Base-by-base conservation (phyloP, 2,329 filamentous ascomycete genomes). In the Monilinia polystroma region DNA sequence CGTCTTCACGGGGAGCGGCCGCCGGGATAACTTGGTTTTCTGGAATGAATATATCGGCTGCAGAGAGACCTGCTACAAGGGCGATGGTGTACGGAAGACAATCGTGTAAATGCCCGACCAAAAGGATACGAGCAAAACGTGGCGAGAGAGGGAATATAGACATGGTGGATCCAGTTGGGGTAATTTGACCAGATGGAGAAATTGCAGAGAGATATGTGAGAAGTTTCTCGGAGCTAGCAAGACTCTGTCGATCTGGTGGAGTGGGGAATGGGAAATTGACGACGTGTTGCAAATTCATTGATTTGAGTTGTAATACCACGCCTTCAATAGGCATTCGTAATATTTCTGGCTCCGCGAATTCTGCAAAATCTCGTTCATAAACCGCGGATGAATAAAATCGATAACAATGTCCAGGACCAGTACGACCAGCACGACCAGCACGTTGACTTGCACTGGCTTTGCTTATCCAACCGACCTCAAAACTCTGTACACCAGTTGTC, bases 231-330 rank as follows among this genome's bases (percentile, higher is more conserved):
- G 95, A 93, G 75, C 90, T 92, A 59, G 86, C 85, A 26, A 99
- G 82, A 70, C 88, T 91, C 64, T 87, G 82, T 18, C 88, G 84
- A 73, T 93, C 89, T 1, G 95, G 95, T 0, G 93, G 88, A 18
- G 94, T 98, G 4, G 95, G 95, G 76, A 98, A 99, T 0, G 96
- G 95, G 76, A 99, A 99, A 78, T 95, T 96, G 76, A 92, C 85
- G 10, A 99, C 90, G 67, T 93, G 89, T 68, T 94, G 90, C 43
- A 97, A 85, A 65, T 93, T 91, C 91, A 99, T 97, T 62, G 90
- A 88, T 81, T 98, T 99, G 73, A 99, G 86, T 77, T 97, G 93
- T 49, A 99, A 81, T 1, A 98, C 93, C 3, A 98, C 87, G 23
- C 90, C 92, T 78, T 99, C 95, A 38, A 98, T 92, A 0, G 95